Conservation (phyloP, 352 stramenopile species). For the Pythium brassicae region DNA sequence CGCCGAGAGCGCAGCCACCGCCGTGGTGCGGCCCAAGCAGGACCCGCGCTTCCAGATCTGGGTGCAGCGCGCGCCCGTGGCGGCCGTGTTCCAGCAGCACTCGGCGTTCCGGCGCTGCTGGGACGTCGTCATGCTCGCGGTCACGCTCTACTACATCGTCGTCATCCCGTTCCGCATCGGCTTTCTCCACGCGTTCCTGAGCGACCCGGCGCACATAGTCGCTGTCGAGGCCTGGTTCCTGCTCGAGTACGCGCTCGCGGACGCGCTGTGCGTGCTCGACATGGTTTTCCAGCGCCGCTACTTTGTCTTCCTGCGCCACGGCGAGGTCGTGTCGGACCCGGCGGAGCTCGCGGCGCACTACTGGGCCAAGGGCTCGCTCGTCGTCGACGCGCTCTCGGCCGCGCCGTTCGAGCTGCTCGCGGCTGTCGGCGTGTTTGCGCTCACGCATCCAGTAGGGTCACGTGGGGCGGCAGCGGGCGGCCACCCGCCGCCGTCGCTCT, state of each 20-base stretch:
- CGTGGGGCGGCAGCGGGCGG: conserved; percentile 13
- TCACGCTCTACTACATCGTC: conserved; percentile 55
- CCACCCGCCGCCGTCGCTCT: conserved; percentile 25
- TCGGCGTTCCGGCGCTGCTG: conserved; percentile 46
- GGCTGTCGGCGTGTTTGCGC: conserved; percentile 9
- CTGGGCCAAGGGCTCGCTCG: conserved; percentile 35
- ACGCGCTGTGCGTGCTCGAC: conserved; percentile 44
- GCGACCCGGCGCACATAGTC: conserved; percentile 16
- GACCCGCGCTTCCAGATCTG: conserved; percentile 22
- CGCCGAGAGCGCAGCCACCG: neutral
- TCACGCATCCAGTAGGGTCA: conserved; percentile 3
- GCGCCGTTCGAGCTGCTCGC: conserved; percentile 45
- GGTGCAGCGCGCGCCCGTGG: conserved; percentile 1
- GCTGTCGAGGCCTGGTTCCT: conserved; percentile 35
- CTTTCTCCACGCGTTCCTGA: conserved; percentile 51
- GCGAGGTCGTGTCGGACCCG: conserved; percentile 33
- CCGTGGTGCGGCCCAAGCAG: neutral
- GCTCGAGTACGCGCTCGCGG: conserved; percentile 46
- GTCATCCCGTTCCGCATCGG: conserved; percentile 52
- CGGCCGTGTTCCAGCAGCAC: conserved; percentile 24
- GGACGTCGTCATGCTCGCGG: conserved; percentile 43
- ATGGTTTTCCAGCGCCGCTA: conserved; percentile 51
- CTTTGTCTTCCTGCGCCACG: conserved; percentile 49
- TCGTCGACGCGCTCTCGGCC: conserved; percentile 46
- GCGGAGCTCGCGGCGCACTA: conserved; percentile 37